These are phyloP conservation scores for Sisymbrium irio DNA, from an alignment of 345 rosid species.

Conservation along the genomic window DNA sequence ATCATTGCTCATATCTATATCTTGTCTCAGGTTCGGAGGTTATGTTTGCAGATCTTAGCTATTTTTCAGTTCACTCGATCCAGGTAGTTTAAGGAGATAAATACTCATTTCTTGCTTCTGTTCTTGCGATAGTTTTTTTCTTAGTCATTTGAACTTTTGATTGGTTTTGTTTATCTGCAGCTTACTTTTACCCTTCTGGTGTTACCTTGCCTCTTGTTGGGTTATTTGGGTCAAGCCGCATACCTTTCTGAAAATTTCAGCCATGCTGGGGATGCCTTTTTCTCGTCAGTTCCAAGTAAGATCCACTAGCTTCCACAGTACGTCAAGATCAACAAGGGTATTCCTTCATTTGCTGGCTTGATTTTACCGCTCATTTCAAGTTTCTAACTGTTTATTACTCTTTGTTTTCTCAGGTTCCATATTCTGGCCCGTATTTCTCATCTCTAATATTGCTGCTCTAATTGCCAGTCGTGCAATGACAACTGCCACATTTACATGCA, in stretches of 20 bases:
- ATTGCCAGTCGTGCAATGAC: constrained; percentile 98
- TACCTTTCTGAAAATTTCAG: constrained; percentile 64
- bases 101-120: constrained; percentile 4
- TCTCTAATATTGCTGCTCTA: constrained; percentile 86
- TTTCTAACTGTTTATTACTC: constrained; percentile 15
- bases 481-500: constrained; percentile 95
- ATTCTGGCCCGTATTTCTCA: constrained; percentile 81
- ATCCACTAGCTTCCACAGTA: constrained; percentile 28
- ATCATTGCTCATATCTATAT: constrained; percentile 8
- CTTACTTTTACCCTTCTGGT: constrained; percentile 94
- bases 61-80: constrained; percentile 85
- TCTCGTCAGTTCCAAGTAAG: constrained; percentile 91
- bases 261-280: constrained; percentile 66
- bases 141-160: constrained; percentile 31
- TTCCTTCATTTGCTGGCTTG: constrained; percentile 32
- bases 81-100: constrained; percentile 61
- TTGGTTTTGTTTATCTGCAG: constrained; percentile 69
- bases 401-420: constrained; percentile 52
- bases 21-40: constrained; percentile 87
- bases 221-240: constrained; percentile 99
- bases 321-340: constrained; percentile 34
- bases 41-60: constrained; percentile 99
- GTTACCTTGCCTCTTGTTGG: constrained; percentile 96
- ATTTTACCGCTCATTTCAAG: background rate
- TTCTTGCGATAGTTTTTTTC: constrained; percentile 5